Percentiles rank a stretch among this genome's conserved stretches.
phyloP scores from a whole-genome alignment of 768 basidiomycete genomes.

The Phaeolepiota aurea region DNA sequence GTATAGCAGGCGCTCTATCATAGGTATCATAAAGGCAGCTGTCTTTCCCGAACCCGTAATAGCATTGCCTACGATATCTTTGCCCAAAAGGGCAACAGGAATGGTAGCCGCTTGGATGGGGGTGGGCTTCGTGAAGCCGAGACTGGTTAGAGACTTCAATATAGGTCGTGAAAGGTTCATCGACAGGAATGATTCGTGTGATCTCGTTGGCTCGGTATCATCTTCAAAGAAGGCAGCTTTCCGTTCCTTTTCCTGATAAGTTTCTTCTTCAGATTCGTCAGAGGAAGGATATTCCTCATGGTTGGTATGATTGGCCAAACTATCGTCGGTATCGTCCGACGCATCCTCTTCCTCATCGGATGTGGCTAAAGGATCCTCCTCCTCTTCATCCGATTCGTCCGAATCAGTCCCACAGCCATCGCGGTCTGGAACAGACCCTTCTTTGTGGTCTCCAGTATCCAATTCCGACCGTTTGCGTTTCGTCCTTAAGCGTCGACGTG shows the following conservation, averaged over 20 bases:
- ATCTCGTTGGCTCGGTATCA: constrained; percentile 34
- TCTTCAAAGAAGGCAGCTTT: constrained; percentile 88
- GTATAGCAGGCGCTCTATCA: constrained; percentile 87
- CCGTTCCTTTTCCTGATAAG: constrained; percentile 61
- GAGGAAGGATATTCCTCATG: constrained; percentile 19
- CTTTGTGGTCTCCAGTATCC: constrained; percentile 29
- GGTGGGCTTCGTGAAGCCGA: constrained; percentile 80
- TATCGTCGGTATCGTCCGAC: constrained; percentile 30
- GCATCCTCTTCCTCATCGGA: constrained; percentile 16
- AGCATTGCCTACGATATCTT: constrained; percentile 93
- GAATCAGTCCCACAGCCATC: constrained; percentile 22
- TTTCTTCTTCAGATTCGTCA: constrained; percentile 42
- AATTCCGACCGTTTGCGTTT: constrained; percentile 59
- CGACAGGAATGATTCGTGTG: constrained; percentile 75
- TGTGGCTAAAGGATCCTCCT: constrained; percentile 22
- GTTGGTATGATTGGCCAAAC: constrained; percentile 11
- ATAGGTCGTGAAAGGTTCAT: constrained; percentile 96
- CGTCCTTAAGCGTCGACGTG: constrained; percentile 46
- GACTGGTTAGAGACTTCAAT: constrained; percentile 78
- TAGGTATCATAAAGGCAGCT: constrained; percentile 92
- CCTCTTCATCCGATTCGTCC: constrained; percentile 16
- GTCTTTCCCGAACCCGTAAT: constrained; percentile 99
- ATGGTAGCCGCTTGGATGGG: constrained; percentile 95
- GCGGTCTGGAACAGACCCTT: no score
- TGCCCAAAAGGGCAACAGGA: constrained; percentile 87